A percentile compares a stretch with the other conserved stretches of the same genome.
phyloP scores from a whole-genome alignment of 495 filamentous ascomycete species.

The Talaromyces ruber region DNA sequence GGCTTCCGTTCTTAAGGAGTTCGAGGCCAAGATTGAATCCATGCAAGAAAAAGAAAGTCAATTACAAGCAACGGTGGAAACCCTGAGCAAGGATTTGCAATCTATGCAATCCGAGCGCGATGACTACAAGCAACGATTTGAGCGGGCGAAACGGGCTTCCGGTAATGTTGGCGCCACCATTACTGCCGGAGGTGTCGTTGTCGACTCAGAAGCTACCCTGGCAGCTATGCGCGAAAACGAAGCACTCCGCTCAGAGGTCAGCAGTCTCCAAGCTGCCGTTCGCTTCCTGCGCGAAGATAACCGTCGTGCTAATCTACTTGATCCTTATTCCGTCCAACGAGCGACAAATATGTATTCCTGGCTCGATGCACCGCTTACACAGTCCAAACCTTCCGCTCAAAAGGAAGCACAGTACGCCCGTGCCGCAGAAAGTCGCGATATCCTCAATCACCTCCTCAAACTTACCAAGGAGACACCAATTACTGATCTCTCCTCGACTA shows the following conservation, averaged over 20 bases:
- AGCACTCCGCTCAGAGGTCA: constrained; percentile 59
- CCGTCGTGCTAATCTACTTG: constrained; percentile 51
- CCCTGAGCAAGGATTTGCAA: constrained; percentile 34
- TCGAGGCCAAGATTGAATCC: constrained; percentile 56
- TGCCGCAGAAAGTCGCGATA: constrained; percentile 58
- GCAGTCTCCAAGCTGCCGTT: constrained; percentile 63
- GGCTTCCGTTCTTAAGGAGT: constrained; percentile 35
- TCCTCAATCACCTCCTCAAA: constrained; percentile 61
- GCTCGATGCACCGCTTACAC: constrained; percentile 57
- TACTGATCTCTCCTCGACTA: constrained; percentile 41
- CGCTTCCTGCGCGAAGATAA: constrained; percentile 73
- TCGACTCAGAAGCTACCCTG: constrained; percentile 33
- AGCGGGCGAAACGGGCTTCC: constrained; percentile 39
- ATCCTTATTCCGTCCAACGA: constrained; percentile 52
- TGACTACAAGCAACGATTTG: constrained; percentile 65
- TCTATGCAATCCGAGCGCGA: constrained; percentile 55
- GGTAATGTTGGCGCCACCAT: constrained; percentile 43
- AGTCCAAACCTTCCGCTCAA: constrained; percentile 31
- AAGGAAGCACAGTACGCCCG: constrained; percentile 52
- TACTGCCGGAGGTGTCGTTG: constrained; percentile 31
- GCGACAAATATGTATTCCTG: constrained; percentile 40
- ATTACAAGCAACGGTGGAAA: constrained; percentile 27
- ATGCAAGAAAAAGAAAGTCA: constrained; percentile 35
- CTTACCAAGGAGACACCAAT: constrained; percentile 52
- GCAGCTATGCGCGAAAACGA: constrained; percentile 69